Evolutionary conservation across 768 basidiomycete genomes (phyloP).

Genomic region (Boletus edulis): DNA sequence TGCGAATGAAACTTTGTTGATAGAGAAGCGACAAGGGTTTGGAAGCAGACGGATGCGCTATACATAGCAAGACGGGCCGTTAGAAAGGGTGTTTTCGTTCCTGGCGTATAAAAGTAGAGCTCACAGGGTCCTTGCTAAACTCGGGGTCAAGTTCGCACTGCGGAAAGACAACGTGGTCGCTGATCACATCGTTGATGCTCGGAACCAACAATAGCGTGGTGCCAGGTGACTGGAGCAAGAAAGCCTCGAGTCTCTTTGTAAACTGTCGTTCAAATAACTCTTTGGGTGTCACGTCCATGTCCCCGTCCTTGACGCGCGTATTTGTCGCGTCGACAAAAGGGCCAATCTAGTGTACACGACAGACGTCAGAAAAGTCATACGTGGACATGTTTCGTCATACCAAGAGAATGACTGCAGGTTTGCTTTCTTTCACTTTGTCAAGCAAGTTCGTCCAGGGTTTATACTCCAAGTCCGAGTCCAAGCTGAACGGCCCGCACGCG

Average conservation of each 20-base stretch:
- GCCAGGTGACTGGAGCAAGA: conserved; percentile 60
- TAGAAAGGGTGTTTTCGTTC: not conserved
- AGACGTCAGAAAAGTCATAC: not conserved
- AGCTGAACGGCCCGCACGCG: conserved; percentile 85
- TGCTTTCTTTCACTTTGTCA: conserved; percentile 53
- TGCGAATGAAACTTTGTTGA: conserved; percentile 82
- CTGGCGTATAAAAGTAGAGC: conserved; percentile 17
- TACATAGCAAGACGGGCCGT: not conserved
- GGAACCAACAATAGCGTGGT: conserved; percentile 80
- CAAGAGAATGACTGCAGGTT: conserved; percentile 76
- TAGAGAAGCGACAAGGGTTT: conserved; percentile 82
- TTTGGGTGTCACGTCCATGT: conserved; percentile 59
- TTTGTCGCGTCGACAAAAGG: conserved; percentile 87
- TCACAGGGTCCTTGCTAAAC: conserved; percentile 51
- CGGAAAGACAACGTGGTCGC: conserved; percentile 80
- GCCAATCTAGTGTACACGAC: conserved; percentile 58
- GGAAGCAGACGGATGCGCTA: conserved; percentile 80
- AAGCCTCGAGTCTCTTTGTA: conserved; percentile 48
- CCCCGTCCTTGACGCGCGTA: conserved; percentile 71
- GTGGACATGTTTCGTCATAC: conserved; percentile 39
- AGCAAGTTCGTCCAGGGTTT: conserved; percentile 67
- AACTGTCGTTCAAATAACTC: conserved; percentile 72
- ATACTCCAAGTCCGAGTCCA: conserved; percentile 73
- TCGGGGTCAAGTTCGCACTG: conserved; percentile 60
- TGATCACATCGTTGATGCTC: conserved; percentile 77